Base-by-base conservation (phyloP, 306 rosid genomes). In the Rosa persica region DNA sequence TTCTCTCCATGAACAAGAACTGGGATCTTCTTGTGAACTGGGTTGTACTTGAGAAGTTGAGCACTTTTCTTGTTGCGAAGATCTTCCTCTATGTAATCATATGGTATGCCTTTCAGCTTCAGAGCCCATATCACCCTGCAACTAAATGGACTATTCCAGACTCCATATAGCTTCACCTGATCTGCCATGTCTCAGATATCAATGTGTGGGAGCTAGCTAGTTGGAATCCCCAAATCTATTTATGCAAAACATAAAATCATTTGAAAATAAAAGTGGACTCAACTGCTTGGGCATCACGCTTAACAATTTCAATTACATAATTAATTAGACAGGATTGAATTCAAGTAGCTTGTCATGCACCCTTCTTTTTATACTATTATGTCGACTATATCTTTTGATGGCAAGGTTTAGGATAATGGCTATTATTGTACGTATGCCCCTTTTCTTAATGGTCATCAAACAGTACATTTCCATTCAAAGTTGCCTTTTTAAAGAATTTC, bases 1-100 rank as follows among this genome's bases (percentile, higher is more conserved):
- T 85, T 88, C 44, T 85, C 88, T 5, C 13, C 71, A 81, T 90
- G 92, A 83, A 90, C 88, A 0, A 88, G 82, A 25, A 88, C 87
- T 0, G 94, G 94, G 23, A 81, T 49, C 51, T 85, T 83, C 79
- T 90, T 86, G 82, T 85, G 58, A 0, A 87, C 71, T 2, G 92
- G 94, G 12, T 88, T 90, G 88, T 85, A 70, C 12, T 88, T 20
- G 3, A 83, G 80, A 40, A 90, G 86, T 44, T 82, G 60, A 66
- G 81, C 46, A 67, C 87, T 90, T 80, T 83, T 87, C 15, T 76
- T 86, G 17, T 61, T 36, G 70, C 5, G 54, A 0, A 90, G 85
- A 10, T 88, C 88, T 85, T 90, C 95, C 39, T 83, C 92, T 9
- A 83, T 68, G 83, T 76, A 47, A 2, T 90, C 86, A 66, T 73